Conservation (phyloP, 768 basidiomycete genomes). For the Phallus indusiatus region DNA sequence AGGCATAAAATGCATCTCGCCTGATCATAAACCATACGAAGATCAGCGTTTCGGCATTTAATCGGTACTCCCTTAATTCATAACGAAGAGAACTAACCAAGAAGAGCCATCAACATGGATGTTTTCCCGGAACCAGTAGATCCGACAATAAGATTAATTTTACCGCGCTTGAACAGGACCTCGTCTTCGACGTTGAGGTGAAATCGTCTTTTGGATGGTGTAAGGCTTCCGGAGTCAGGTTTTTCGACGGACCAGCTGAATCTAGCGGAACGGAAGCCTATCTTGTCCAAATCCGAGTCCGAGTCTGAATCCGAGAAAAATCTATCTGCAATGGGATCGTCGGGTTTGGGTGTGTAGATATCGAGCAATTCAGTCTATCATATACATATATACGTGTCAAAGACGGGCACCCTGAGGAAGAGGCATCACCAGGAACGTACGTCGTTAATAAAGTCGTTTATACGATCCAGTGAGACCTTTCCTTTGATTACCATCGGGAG, state of each 20-base stretch:
- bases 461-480: constrained; percentile 57
- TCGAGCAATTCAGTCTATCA: constrained; percentile 27
- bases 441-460: constrained; percentile 33
- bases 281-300: background rate
- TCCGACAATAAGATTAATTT: constrained; percentile 9
- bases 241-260: constrained; percentile 47
- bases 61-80: background rate
- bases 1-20: constrained; percentile 25
- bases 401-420: background rate
- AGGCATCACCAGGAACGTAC: constrained; percentile 7
- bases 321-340: constrained; percentile 1
- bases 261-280: constrained; percentile 40
- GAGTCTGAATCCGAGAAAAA: constrained; percentile 6
- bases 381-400: too few relatives aligned
- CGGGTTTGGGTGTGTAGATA: constrained; percentile 13
- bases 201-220: constrained; percentile 29
- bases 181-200: constrained; percentile 4
- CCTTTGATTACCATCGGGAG: constrained; percentile 20
- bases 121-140: constrained; percentile 10
- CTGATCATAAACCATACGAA: too few relatives aligned
- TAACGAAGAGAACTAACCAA: constrained; percentile 12
- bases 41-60: too few relatives aligned
- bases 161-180: constrained; percentile 6
- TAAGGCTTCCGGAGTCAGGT: constrained; percentile 14
- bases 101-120: constrained; percentile 18